Percentiles rank a stretch among this genome's conserved stretches.
Conservation (phyloP, 2,329 filamentous ascomycete genomes). For the Paracamarosporium sp. region DNA sequence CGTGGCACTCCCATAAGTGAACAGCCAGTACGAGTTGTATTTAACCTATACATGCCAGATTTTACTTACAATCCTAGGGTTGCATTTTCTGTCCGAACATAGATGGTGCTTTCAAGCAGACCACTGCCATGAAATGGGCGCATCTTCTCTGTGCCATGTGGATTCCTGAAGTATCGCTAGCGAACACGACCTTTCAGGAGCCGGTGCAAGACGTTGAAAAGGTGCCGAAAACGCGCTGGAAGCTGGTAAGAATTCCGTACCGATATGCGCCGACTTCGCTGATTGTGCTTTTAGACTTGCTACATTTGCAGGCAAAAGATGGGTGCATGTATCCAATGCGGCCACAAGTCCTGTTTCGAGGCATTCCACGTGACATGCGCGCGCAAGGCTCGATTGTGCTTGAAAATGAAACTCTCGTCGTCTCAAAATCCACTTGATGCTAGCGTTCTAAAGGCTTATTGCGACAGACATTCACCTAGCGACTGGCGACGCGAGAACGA, state of each 20-base stretch:
- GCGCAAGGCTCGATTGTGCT: slow-evolving; percentile 81
- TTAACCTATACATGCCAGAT: neutral
- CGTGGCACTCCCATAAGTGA: slow-evolving; percentile 79
- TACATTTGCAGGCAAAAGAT: slow-evolving; percentile 98
- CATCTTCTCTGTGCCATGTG: slow-evolving; percentile 97
- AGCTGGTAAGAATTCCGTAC: slow-evolving; percentile 58
- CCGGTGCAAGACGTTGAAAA: slow-evolving; percentile 98
- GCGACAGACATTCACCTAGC: slow-evolving; percentile 89
- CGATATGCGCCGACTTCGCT: slow-evolving; percentile 8
- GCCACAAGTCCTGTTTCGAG: slow-evolving; percentile 95
- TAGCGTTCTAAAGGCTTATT: slow-evolving; percentile 90
- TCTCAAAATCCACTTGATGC: slow-evolving; percentile 78
- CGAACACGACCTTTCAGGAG: slow-evolving; percentile 97
- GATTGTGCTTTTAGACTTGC: slow-evolving; percentile 62
- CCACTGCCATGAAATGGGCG: slow-evolving; percentile 94
- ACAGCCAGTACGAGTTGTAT: slow-evolving; percentile 35
- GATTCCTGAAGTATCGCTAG: slow-evolving; percentile 96
- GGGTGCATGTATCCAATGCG: slow-evolving; percentile 98
- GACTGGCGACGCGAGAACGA: slow-evolving; percentile 89
- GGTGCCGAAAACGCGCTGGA: slow-evolving; percentile 94
- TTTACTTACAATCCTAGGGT: slow-evolving; percentile 35
- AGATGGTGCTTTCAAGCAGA: slow-evolving; percentile 98
- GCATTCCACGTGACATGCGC: slow-evolving; percentile 98
- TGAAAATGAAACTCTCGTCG: slow-evolving; percentile 96
- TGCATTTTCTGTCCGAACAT: slow-evolving; percentile 99